Evolutionary conservation across 805 yeast genomes (phyloP), one percentile per base, ranked within the genome.

Genomic region (Suhomyces sp.): DNA sequence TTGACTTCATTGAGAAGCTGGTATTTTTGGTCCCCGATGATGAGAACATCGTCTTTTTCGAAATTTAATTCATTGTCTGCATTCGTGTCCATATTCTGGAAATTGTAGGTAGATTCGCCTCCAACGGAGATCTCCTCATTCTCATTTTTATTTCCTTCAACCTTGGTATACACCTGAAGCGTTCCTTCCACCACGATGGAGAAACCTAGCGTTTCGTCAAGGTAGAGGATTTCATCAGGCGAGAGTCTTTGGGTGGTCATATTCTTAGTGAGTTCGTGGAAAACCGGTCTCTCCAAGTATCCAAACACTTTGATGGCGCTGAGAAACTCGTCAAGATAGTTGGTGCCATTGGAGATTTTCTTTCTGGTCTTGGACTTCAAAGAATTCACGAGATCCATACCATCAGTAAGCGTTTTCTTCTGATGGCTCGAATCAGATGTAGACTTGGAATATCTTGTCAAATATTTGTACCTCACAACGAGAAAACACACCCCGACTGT

Each of bases 301-400:
- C 98, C 98, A 65, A 91, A 93, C 5, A 93, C 83, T 59, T 88
- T 88, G 44, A 93, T 86, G 3, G 96, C 98, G 33, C 86, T 76
- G 29, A 91, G 63, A 50, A 91, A 91, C 55, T 90, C 95, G 56
- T 91, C 96, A 34, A 91, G 64, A 52, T 88, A 90, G 30, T 85
- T 81, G 1, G 83, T 63, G n/a, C n/a, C n/a, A 28, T 76, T 60
- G n/a, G 44, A 29, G 20, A 39, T 42, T 6, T 50, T 42, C 33
- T 46, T 51, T 8, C 48, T 40, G 37, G 44, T 48, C 45, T 53
- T 49, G 17, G 40, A 19, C 45, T 48, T 63, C 40, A 32, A 51
- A 28, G 45, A 70, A 65, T 35, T 72, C 44, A 58, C 76, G 61
- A 45, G 77, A 55, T 48, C 79, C 74, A 42, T 70, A 43, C 34